These are phyloP conservation scores for Eimeria necatrix DNA, from an alignment of 169 alveolate species.

Conservation along the genomic window DNA sequence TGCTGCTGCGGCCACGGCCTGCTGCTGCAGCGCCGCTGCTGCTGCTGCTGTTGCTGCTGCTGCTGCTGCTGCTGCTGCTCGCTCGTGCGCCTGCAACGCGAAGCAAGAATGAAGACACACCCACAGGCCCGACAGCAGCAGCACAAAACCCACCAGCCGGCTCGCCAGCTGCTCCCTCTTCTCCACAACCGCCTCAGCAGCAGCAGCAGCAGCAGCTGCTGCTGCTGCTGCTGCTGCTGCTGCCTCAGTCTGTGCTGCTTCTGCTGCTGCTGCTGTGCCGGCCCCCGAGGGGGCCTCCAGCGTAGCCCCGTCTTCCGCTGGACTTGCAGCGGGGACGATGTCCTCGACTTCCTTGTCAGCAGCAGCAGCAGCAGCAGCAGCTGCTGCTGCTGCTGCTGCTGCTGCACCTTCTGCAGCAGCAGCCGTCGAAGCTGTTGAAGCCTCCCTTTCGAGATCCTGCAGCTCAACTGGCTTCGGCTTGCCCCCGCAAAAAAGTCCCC, in stretches of 20 bases:
- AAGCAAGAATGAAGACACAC: neutral
- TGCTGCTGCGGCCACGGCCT: neutral
- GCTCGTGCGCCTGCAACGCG: neutral
- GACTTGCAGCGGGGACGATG: too few relatives aligned
- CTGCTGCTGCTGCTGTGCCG: neutral
- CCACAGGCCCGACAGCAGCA: conserved; percentile 1
- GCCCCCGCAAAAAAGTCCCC: neutral
- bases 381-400: conserved; percentile 1
- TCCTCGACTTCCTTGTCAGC: neutral
- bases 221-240: conserved; percentile 31
- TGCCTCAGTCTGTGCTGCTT: neutral
- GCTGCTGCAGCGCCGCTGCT: neutral
- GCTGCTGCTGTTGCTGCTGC: neutral
- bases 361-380: conserved; percentile 11
- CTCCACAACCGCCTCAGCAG: neutral
- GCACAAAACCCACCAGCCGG: neutral
- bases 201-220: neutral
- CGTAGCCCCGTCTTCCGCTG: neutral
- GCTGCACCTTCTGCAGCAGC: conserved; percentile 10
- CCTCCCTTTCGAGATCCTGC: neutral
- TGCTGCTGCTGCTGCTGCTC: neutral
- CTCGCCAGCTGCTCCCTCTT: neutral
- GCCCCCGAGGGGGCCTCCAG: neutral
- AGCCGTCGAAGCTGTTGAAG: neutral
- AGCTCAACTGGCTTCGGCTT: neutral